Base-by-base conservation (phyloP, 768 basidiomycete genomes). In the Leucogyrophana mollusca region DNA sequence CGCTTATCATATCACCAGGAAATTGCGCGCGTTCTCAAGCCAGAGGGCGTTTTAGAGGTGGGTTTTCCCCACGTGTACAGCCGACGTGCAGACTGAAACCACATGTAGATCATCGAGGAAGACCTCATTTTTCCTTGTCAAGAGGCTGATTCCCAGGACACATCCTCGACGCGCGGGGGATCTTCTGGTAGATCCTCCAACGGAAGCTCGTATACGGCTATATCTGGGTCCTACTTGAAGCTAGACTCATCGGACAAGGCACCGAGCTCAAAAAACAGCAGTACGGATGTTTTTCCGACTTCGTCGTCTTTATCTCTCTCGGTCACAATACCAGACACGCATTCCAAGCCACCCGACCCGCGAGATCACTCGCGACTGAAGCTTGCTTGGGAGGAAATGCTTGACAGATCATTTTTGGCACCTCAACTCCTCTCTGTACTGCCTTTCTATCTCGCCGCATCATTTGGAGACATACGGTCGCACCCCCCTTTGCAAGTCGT, bases 361-460 rank as follows among this genome's bases (percentile, higher is more conserved):
- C 77, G 79, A 51, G 82, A 88, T 55, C 86, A 89, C 55, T 67
- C 75, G 11, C 72, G 73, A 44, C 72, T 89, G 34, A 76, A 78
- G 59, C 65, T 69, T 3, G 79, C 84, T 4, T 88, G 86, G 84
- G 78, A 82, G 43, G 73, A 74, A 33, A 85, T 88, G 84, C 73
- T 88, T 22, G 60, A 73, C 35, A 69, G 63, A 18, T 71, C 79
- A 14, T 85, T 85, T 56, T 66, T 88, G 25, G 66, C 78, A 0
- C 60, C 76, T 7, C 76, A 76, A 16, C 58, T 82, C 6, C 66
- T 80, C 49, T 74, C 80, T 14, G 72, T 87, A 41, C 71, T 88
- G 40, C 84, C 83, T 0, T 83, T 87, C 51, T 83, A 87, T 54
- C 69, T 89, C 30, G 77, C 76, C 1, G 65, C 73, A 14, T 75